These are phyloP conservation scores for Lactuca saligna DNA, from an alignment of 129 eudicot genomes.

Conservation along the genomic window DNA sequence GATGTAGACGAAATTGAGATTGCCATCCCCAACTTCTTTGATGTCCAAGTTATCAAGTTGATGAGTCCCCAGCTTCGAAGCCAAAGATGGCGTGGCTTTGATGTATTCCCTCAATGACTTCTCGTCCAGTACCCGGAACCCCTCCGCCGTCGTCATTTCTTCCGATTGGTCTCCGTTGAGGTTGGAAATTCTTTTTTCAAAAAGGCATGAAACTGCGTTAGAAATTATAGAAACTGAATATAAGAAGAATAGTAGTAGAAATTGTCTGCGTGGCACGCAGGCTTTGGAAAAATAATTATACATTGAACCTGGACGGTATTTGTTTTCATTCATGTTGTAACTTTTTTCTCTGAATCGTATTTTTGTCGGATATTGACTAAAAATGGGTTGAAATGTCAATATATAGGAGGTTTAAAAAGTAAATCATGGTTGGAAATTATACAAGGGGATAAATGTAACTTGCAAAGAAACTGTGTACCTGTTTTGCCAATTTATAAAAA, in stretches of 20 bases:
- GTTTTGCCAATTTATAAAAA: too few relatives aligned
- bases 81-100: constrained; percentile 70
- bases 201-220: constrained; percentile 26
- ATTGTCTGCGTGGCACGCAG: neutral
- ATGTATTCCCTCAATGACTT: constrained; percentile 67
- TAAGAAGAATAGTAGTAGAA: neutral
- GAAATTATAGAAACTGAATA: neutral
- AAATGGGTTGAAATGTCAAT: neutral
- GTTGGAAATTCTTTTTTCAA: neutral
- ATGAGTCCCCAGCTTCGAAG: constrained; percentile 51
- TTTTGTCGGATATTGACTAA: neutral
- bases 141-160: constrained; percentile 46
- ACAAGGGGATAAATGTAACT: too few relatives aligned
- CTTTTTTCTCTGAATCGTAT: too few relatives aligned
- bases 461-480: too few relatives aligned
- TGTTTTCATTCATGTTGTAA: neutral
- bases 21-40: constrained; percentile 94
- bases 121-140: constrained; percentile 63
- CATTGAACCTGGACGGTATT: constrained; percentile 25
- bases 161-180: constrained; percentile 12
- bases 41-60: constrained; percentile 48
- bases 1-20: constrained; percentile 91
- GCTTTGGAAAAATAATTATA: neutral
- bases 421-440: too few relatives aligned
- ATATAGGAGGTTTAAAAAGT: too few relatives aligned